phyloP scores from a whole-genome alignment of 345 rosid species.

The Populus tremula region DNA sequence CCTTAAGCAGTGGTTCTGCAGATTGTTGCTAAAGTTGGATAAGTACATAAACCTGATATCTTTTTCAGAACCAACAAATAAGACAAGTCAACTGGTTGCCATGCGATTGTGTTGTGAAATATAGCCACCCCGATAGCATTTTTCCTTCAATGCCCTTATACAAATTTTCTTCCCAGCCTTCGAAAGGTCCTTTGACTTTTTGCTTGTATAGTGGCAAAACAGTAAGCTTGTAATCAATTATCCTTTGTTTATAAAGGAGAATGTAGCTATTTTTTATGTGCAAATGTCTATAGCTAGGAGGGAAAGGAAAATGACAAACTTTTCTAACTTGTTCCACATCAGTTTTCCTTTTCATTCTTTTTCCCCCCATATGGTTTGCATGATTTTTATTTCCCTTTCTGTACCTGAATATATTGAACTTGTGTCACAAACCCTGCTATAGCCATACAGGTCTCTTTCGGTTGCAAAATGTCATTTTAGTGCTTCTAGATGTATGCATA shows the following conservation, averaged over 20 bases:
- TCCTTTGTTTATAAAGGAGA: neutral
- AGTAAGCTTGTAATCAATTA: neutral
- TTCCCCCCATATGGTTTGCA: neutral
- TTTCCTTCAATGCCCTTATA: neutral
- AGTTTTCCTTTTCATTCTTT: neutral
- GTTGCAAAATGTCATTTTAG: neutral
- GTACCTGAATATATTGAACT: neutral
- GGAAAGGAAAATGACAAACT: neutral
- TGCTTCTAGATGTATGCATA: too few relatives aligned
- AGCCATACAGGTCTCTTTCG: neutral
- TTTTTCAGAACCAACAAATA: neutral
- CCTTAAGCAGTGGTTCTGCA: neutral
- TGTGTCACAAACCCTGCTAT: neutral
- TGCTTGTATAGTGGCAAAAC: neutral
- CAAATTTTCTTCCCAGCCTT: neutral
- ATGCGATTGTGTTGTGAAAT: neutral
- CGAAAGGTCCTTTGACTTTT: neutral
- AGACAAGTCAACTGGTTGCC: neutral
- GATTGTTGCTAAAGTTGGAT: neutral
- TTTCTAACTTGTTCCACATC: neutral
- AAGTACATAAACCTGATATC: neutral
- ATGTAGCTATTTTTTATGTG: too few relatives aligned
- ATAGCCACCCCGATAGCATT: neutral
- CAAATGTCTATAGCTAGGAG: neutral
- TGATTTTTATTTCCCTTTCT: neutral